Conservation (phyloP, 225 moss, liverwort and hornwort species). For the Climacium dendroides region DNA sequence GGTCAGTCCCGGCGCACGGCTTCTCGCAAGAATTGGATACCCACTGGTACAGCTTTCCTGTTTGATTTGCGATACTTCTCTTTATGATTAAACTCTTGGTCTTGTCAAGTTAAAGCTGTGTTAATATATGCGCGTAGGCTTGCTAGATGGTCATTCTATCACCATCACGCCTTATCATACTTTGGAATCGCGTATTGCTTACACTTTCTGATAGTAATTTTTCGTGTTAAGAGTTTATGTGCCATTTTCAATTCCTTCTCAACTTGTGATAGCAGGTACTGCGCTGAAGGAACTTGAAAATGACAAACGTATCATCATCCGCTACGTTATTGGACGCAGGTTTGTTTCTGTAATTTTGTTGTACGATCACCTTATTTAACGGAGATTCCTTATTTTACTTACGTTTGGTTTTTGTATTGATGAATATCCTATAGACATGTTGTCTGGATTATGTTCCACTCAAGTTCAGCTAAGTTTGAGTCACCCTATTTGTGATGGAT, state of each 20-base stretch:
- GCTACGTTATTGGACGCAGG: slow-evolving; percentile 89
- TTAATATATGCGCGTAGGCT: not conserved
- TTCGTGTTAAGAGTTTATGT: not conserved
- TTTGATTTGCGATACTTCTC: not conserved
- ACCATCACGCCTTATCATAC: not conserved
- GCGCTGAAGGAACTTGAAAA: slow-evolving; percentile 68
- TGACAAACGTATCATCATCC: slow-evolving; percentile 71
- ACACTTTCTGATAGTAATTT: not conserved
- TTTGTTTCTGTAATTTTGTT: slow-evolving; percentile 8
- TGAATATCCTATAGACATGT: not conserved
- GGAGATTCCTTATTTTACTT: not conserved
- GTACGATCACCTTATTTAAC: not conserved
- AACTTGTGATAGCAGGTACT: slow-evolving; percentile 31
- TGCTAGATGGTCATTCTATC: not conserved
- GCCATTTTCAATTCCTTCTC: not conserved
- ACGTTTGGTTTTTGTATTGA: not conserved
- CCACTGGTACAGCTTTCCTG: slow-evolving; percentile 48
- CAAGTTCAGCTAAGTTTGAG: not conserved
- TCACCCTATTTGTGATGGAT: not conserved
- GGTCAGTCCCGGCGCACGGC: slow-evolving; percentile 57
- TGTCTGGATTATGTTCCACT: not conserved
- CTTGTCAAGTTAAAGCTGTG: not conserved
- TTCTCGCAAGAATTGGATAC: slow-evolving; percentile 79
- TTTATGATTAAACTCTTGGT: not conserved
- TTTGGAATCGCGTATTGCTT: not conserved